phyloP scores from a whole-genome alignment of 2,329 filamentous ascomycete genomes.

The Aspergillus pseudonomiae region DNA sequence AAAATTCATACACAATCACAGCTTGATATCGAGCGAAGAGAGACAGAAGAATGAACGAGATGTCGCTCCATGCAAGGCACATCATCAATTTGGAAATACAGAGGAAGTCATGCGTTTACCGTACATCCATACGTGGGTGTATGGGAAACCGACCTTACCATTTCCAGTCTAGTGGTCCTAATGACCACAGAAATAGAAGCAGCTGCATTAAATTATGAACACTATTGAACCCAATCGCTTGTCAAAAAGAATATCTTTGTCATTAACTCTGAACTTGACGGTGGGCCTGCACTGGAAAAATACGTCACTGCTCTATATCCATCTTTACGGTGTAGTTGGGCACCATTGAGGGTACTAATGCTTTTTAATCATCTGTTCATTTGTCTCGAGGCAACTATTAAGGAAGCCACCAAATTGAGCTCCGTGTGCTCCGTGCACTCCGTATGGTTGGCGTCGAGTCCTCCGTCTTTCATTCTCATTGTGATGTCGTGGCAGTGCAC shows the following conservation, averaged over 20 bases:
- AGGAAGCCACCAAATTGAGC: background rate
- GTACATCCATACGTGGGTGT: background rate
- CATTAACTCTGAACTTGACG: background rate
- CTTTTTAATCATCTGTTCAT: background rate
- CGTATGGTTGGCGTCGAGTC: background rate
- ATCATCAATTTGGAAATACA: background rate
- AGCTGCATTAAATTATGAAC: conserved; percentile 2
- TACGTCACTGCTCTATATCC: background rate
- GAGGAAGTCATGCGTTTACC: background rate
- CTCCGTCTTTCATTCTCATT: background rate
- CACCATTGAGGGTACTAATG: background rate
- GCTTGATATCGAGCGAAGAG: background rate
- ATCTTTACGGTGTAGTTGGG: background rate
- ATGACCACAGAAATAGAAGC: background rate
- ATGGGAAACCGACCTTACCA: background rate
- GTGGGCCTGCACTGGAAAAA: background rate
- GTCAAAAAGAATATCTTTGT: background rate
- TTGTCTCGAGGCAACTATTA: background rate
- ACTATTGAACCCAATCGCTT: background rate
- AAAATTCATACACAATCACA: background rate
- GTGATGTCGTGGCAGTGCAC: background rate
- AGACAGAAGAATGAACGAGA: background rate
- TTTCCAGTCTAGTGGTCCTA: background rate
- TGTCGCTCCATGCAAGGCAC: background rate
- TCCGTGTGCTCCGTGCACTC: background rate